Percentiles rank a stretch among this genome's conserved stretches.
These are phyloP conservation scores for Cercospora sp. DNA, from an alignment of 2,329 filamentous ascomycete genomes.

Conservation along the genomic window DNA sequence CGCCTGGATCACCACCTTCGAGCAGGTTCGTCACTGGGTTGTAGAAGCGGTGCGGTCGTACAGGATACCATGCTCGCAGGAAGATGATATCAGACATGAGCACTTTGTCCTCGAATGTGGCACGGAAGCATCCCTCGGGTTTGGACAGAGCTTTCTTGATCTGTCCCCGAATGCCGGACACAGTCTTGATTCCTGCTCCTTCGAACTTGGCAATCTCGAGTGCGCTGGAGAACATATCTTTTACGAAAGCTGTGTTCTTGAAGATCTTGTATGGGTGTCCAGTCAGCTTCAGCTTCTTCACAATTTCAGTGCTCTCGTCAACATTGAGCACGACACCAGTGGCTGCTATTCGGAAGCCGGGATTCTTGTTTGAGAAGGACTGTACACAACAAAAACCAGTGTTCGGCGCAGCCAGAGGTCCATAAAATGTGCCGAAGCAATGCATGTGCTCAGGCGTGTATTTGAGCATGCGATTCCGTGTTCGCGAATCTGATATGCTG, in stretches of 20 bases:
- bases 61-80: conserved; percentile 92
- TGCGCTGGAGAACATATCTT: conserved; percentile 92
- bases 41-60: conserved; percentile 94
- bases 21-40: conserved; percentile 93
- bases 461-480: conserved; percentile 95
- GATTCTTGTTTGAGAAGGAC: conserved; percentile 77
- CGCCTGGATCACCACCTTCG: conserved; percentile 51
- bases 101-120: conserved; percentile 98
- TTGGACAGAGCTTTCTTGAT: conserved; percentile 94
- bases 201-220: conserved; percentile 98
- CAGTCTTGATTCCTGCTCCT: conserved; percentile 91
- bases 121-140: conserved; percentile 92
- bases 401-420: conserved; percentile 90
- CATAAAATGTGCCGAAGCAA: conserved; percentile 94
- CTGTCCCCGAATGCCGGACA: conserved; percentile 91
- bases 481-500: conserved; percentile 90
- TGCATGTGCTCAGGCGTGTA: conserved; percentile 99
- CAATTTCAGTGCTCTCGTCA: conserved; percentile 93
- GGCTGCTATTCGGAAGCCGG: conserved; percentile 90
- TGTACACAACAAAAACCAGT: conserved; percentile 95
- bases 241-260: conserved; percentile 98
- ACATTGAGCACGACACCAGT: conserved; percentile 92
- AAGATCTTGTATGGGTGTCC: conserved; percentile 95
- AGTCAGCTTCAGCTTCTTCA: conserved; percentile 98
- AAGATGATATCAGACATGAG: conserved; percentile 96